Base-by-base conservation (phyloP, 164 flowering plant genomes). In the Platanus orientalis region DNA sequence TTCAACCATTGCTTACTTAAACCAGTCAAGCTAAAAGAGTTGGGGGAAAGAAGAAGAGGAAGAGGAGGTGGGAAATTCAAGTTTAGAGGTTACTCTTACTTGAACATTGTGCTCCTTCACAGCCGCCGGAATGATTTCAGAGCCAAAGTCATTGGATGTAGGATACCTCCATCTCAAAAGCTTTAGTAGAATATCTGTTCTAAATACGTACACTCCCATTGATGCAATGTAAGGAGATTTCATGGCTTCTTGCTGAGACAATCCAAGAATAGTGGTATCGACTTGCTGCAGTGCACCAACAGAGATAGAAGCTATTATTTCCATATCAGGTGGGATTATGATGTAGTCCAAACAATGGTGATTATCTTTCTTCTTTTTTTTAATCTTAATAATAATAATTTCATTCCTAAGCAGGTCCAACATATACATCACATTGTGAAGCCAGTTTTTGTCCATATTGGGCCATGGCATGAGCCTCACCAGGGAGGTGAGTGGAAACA, bases 141-240 rank as follows among this genome's bases (percentile, higher is more conserved):
- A 95, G 34, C 97, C 99, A 62, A 95, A 92, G 78, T 95, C 99
- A 76, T 95, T 95, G 29, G 82, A 73, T 19, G 85, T 80, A 20
- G 96, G 97, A 78, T 86, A 95, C 60, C 83, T 83, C 84, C 85
- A 80, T 70, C 61, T 83, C 70, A 95, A 64, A 66, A 95, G 92
- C 71, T 83, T 89, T 19, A 89, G 68, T 27, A 91, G 68, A 14
- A 81, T 71, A 30, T 88, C 94, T 1, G 87, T 92, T 71, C 75
- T 84, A 54, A 95, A 95, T 25, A 84, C 87, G 63, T 95, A 95
- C 11, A 95, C 92, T 51, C 97, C 97, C 99, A 95, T 95, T 1
- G 97, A 95, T 63, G 99, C 99, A 79, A 91, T 83, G 55, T 86
- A 92, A 0, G 97, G 97, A 51, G 72, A 81, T 56, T 70, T 73